phyloP scores from a whole-genome alignment of 2,329 filamentous ascomycete genomes.

The Chaetothyriales sp. region DNA sequence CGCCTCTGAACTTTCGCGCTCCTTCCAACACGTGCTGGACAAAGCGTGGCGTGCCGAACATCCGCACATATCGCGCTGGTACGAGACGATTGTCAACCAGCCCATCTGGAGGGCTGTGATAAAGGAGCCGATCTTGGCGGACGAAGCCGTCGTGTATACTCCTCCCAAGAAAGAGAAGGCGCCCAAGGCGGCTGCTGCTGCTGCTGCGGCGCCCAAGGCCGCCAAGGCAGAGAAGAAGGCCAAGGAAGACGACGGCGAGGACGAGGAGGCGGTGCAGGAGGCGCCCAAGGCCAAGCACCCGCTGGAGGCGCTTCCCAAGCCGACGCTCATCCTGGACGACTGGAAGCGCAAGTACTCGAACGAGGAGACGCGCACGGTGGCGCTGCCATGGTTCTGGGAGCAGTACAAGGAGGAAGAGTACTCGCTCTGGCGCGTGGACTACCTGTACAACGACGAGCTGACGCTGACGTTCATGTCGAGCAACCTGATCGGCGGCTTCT shows the following conservation, averaged over 20 bases:
- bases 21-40: conserved; percentile 90
- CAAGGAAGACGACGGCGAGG: conserved; percentile 42
- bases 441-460: conserved; percentile 99
- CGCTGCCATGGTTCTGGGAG: conserved; percentile 97
- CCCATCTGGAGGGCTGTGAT: conserved; percentile 73
- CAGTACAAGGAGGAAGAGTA: conserved; percentile 89
- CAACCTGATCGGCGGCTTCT: conserved; percentile 98
- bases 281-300: conserved; percentile 95
- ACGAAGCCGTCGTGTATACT: conserved; percentile 60
- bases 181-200: conserved; percentile 54
- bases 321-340: conserved; percentile 78
- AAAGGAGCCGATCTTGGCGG: conserved; percentile 62
- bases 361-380: conserved; percentile 65
- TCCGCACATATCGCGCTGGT: conserved; percentile 88
- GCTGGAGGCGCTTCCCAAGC: conserved; percentile 66
- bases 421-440: conserved; percentile 85
- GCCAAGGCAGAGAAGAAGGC: conserved; percentile 40
- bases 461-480: conserved; percentile 97
- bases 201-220: conserved; percentile 22
- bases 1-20: conserved; percentile 64
- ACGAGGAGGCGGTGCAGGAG: conserved; percentile 44
- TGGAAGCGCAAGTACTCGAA: conserved; percentile 99
- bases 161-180: conserved; percentile 58
- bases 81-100: conserved; percentile 84
- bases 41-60: conserved; percentile 71